Evolutionary conservation across 2,329 filamentous ascomycete genomes (phyloP).

Genomic region (Fusarium brevicatenulatum): DNA sequence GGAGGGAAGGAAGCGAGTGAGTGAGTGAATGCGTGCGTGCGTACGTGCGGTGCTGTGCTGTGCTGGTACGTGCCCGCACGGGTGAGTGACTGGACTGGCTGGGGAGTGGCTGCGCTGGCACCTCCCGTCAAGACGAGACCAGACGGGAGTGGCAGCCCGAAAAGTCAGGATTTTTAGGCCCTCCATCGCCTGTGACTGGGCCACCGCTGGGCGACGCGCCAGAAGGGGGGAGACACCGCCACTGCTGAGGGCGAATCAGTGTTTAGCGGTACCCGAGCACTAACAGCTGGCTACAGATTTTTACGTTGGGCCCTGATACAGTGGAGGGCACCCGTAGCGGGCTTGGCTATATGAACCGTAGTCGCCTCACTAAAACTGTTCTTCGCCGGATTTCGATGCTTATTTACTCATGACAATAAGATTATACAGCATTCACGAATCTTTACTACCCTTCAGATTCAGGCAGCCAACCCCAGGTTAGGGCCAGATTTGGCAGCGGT

Average conservation of each 20-base stretch:
- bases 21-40: conserved; percentile 31
- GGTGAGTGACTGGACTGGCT: conserved; percentile 2
- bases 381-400: conserved; percentile 46
- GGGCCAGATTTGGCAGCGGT: conserved; percentile 3
- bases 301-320: conserved; percentile 38
- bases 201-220: conserved; percentile 21
- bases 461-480: not conserved
- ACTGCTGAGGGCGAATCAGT: conserved; percentile 36
- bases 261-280: conserved; percentile 39
- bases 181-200: conserved; percentile 28
- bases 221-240: conserved; percentile 41
- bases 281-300: conserved; percentile 39
- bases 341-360: not conserved
- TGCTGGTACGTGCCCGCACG: not conserved
- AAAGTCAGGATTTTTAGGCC: conserved; percentile 46
- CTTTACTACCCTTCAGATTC: conserved; percentile 7
- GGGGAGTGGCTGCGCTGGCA: conserved; percentile 32
- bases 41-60: not conserved
- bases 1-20: conserved; percentile 34
- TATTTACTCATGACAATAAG: conserved; percentile 33
- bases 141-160: conserved; percentile 41
- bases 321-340: conserved; percentile 17
- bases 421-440: conserved; percentile 9
- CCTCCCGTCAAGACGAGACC: conserved; percentile 3
- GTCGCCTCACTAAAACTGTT: not conserved